Base-by-base conservation (phyloP, 2,329 filamentous ascomycete genomes). In the Calonectria fujianensis region DNA sequence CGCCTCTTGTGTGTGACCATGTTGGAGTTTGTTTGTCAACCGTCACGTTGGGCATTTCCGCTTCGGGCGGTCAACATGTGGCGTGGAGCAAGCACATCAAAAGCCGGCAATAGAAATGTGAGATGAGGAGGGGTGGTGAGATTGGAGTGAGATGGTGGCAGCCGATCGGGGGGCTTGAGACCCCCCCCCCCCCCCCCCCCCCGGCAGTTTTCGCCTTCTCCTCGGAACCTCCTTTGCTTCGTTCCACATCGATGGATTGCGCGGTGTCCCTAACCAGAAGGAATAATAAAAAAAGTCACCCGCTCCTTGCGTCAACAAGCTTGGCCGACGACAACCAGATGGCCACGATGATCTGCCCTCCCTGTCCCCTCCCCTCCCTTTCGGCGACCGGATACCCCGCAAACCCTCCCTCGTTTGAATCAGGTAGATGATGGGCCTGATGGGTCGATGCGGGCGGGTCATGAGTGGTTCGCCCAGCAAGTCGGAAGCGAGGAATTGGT, bases 1-100 rank as follows among this genome's bases (percentile, higher is more conserved):
- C 65, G 68, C 31, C 41, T 32, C 29, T 54, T 71, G 45, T 32
- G 73, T 35, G 1, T 37, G 37, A 16, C 9, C 37, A 35, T 39
- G 13, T 39, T 14, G 37, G 37, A 39, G 13, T 14, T 39, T 39
- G 7, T 39, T 35, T 35, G 2, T 35, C 11, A 8, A 35, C 57
- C 48, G 75, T 70, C 78, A 80, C 72, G 78, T 72, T 71, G 45
- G 51, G 13, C 52, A 72, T 75, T 79, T 63, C 78, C 76, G 35
- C 31, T 73, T 78, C 72, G 35, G 63, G 78, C 32, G 54, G 51
- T 50, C 8, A 39, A 67, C 51, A 72, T 64, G 65, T 52, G 63
- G 54, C 45, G 65, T 51, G 50, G 18, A 39, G 50, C 32, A 48
- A 24, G 24, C 24, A 24, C 24, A 24, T 24, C 20, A 29, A n/a